phyloP scores from a whole-genome alignment of 176 grass and related monocot genomes.

The Saccharum officinarum region DNA sequence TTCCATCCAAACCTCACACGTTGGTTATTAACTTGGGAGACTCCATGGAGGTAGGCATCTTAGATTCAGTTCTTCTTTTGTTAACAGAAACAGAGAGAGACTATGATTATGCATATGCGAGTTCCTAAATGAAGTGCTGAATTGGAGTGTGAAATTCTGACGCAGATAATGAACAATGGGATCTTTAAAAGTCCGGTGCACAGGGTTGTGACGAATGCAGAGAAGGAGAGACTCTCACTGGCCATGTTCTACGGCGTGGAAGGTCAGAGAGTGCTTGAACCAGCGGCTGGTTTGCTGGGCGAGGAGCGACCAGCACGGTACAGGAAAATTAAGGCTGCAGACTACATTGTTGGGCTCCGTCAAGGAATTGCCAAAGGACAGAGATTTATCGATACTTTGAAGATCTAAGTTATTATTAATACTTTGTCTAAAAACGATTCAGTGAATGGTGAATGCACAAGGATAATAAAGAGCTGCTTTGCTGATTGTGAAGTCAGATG shows the following conservation, averaged over 20 bases:
- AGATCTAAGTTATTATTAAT: background rate
- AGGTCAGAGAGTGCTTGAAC: slow-evolving; percentile 30
- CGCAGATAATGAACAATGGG: slow-evolving; percentile 56
- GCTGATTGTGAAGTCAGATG: background rate
- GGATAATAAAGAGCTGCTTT: background rate
- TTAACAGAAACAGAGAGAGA: background rate
- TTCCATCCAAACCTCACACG: slow-evolving; percentile 28
- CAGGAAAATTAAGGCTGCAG: slow-evolving; percentile 29
- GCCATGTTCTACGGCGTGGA: slow-evolving; percentile 46
- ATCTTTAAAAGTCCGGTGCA: slow-evolving; percentile 51
- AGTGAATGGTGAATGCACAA: background rate
- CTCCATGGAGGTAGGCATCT: slow-evolving; percentile 51
- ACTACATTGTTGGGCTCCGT: slow-evolving; percentile 9
- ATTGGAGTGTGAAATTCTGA: background rate
- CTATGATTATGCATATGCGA: background rate
- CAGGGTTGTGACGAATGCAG: slow-evolving; percentile 38
- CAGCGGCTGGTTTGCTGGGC: slow-evolving; percentile 33
- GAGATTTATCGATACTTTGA: slow-evolving; percentile 32
- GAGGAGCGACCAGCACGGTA: slow-evolving; percentile 22
- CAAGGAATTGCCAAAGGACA: slow-evolving; percentile 23
- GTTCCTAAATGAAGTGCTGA: background rate
- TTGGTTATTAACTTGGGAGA: slow-evolving; percentile 58
- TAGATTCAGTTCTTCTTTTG: background rate
- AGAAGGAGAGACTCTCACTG: slow-evolving; percentile 42
- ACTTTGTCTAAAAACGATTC: background rate